These are phyloP conservation scores for Aspergillus phoenicis DNA, from an alignment of 2,329 filamentous ascomycete species.

Conservation along the genomic window DNA sequence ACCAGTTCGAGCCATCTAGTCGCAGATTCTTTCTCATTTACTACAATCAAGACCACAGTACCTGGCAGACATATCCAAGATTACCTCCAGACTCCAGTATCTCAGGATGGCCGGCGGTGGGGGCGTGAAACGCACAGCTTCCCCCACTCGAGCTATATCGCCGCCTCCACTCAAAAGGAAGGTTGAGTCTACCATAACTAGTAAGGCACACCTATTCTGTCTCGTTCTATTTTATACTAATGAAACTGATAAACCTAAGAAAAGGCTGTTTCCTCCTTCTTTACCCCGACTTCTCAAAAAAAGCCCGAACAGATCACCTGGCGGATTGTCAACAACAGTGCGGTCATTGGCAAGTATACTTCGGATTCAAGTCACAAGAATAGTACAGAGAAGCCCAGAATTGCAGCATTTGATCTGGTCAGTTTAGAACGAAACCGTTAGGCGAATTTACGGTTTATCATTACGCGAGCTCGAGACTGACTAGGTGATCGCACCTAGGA, in stretches of 20 bases:
- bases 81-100: conserved; percentile 12
- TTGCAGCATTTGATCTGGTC: conserved; percentile 53
- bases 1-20: conserved; percentile 6
- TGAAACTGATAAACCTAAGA: conserved; percentile 24
- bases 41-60: not conserved
- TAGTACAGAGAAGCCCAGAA: conserved; percentile 29
- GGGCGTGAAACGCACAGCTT: conserved; percentile 39
- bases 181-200: conserved; percentile 57
- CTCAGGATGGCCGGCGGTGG: conserved; percentile 33
- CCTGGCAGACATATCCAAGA: conserved; percentile 2
- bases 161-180: conserved; percentile 61
- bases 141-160: conserved; percentile 51
- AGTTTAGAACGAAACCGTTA: conserved; percentile 14
- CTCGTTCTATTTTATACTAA: not conserved
- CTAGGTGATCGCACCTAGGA: conserved; percentile 57
- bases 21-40: conserved; percentile 11
- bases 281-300: conserved; percentile 83
- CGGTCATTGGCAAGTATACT: conserved; percentile 75
- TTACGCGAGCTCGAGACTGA: not conserved
- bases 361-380: conserved; percentile 36
- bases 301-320: conserved; percentile 74
- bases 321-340: conserved; percentile 65
- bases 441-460: not conserved
- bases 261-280: conserved; percentile 75
- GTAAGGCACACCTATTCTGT: conserved; percentile 35